Percentiles rank a stretch among this genome's conserved stretches.
Conservation (phyloP, 2,329 filamentous ascomycete species). For the Dactylellina parvicollis region DNA sequence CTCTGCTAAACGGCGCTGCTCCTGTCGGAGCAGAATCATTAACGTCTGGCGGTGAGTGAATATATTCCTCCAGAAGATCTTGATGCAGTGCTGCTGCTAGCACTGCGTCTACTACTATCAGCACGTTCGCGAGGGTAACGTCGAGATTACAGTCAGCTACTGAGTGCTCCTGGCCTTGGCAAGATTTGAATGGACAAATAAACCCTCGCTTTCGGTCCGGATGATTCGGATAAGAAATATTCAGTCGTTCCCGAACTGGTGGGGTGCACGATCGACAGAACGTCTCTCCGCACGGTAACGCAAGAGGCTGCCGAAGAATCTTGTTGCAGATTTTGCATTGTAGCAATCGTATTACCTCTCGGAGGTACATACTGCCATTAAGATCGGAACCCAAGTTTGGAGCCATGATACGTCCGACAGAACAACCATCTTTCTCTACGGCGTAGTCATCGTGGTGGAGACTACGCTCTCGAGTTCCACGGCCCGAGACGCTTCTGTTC, state of each 20-base stretch:
- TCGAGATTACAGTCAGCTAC: conserved; percentile 79
- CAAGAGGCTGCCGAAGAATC: conserved; percentile 74
- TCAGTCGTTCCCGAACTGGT: conserved; percentile 69
- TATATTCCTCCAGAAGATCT: not conserved
- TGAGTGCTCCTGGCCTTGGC: conserved; percentile 74
- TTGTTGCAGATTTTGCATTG: conserved; percentile 80
- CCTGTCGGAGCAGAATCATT: conserved; percentile 59
- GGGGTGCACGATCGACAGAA: conserved; percentile 81
- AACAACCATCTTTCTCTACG: not conserved
- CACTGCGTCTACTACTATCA: conserved; percentile 69
- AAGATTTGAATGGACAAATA: conserved; percentile 75
- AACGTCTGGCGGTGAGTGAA: conserved; percentile 57
- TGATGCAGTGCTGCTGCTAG: conserved; percentile 63
- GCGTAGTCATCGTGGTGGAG: not conserved
- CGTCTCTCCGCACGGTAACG: conserved; percentile 82
- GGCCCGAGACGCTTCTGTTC: conserved; percentile 14
- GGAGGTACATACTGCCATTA: conserved; percentile 67
- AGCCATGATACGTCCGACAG: not conserved
- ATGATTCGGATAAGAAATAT: conserved; percentile 80
- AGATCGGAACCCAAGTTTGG: not conserved
- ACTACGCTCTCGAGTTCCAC: not conserved
- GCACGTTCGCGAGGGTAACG: conserved; percentile 78
- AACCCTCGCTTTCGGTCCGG: conserved; percentile 76
- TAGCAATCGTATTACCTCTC: conserved; percentile 75
- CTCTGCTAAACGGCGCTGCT: conserved; percentile 65